These are phyloP conservation scores for Suhomyces kunorum DNA, from an alignment of 1,139 yeast genomes.

Conservation along the genomic window DNA sequence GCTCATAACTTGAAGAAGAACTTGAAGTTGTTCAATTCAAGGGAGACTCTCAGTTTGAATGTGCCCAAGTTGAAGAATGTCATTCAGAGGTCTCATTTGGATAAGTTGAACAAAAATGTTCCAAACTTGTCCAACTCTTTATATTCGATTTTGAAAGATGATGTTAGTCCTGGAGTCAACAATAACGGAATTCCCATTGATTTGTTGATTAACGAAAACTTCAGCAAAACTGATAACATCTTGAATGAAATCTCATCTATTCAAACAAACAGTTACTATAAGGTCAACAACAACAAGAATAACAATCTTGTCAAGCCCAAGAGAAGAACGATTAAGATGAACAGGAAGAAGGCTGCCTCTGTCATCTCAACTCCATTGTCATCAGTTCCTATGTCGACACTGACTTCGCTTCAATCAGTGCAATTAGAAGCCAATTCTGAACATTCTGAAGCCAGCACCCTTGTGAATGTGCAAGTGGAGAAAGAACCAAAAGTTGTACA, in stretches of 20 bases:
- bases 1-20: conserved; percentile 64
- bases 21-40: conserved; percentile 68
- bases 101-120: conserved; percentile 39
- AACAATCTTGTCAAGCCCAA: conserved; percentile 41
- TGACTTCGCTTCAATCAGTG: conserved; percentile 5
- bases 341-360: conserved; percentile 22
- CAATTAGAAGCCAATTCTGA: conserved; percentile 7
- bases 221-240: conserved; percentile 37
- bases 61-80: conserved; percentile 59
- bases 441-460: conserved; percentile 19
- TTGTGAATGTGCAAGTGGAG: conserved; percentile 13
- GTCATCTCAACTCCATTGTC: conserved; percentile 2
- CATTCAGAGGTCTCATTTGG: conserved; percentile 55
- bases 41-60: conserved; percentile 74
- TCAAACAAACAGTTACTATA: conserved; percentile 47
- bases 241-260: conserved; percentile 49
- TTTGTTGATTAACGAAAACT: conserved; percentile 32
- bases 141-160: conserved; percentile 28
- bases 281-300: conserved; percentile 30
- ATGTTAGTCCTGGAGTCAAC: conserved; percentile 13
- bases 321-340: conserved; percentile 49
- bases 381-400: conserved; percentile 6
- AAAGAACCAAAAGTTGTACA: conserved; percentile 20
- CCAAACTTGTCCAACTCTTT: conserved; percentile 45
- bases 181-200: conserved; percentile 43